Evolutionary conservation across 306 rosid genomes (phyloP), one percentile per base, ranked within the genome.

Genomic region (Quercus aquifolioides): DNA sequence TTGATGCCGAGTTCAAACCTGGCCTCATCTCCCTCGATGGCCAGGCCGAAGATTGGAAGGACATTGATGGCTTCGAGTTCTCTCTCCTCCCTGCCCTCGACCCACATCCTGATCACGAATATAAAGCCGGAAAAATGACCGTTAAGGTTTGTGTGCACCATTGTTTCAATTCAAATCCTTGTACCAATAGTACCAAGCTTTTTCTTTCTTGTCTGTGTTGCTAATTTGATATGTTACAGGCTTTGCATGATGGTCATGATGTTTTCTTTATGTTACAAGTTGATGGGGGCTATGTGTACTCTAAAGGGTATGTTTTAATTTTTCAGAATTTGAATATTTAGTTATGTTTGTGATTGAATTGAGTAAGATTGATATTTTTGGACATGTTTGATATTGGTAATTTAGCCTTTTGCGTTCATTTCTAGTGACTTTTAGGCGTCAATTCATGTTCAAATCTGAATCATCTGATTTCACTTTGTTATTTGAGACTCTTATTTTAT

Each of bases 41-140:
- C 33, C 97, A 87, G 68, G 87, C 92, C 52, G 99, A 95, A 35
- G 99, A 95, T 77, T 95, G 99, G 99, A 84, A 87, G 81, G 91
- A 84, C 84, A 85, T 90, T 84, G 97, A 88, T 80, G 97, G 88
- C 12, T 92, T 84, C 49, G 89, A 89, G 76, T 92, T 95, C 76
- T 57, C 97, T 78, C 99, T 95, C 75, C 92, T 85, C 65, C 97
- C 91, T 10, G 99, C 99, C 23, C 90, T 92, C 20, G 98, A 92
- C 71, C 98, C 97, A 3, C 88, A 95, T 71, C 86, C 82, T 15
- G 99, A 95, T 6, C 33, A 86, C 20, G 92, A 91, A 81, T 94
- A 91, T 81, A 79, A 80, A 78, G 91, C 83, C 20, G 99, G 99
- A 81, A 92, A 84, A 52, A 86, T 92, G 94, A 87, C 83, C 77